A percentile compares a stretch with the other conserved stretches of the same genome.
phyloP scores from a whole-genome alignment of 1,284 basidiomycete genomes.

The Sanguinoderma infundibulare region DNA sequence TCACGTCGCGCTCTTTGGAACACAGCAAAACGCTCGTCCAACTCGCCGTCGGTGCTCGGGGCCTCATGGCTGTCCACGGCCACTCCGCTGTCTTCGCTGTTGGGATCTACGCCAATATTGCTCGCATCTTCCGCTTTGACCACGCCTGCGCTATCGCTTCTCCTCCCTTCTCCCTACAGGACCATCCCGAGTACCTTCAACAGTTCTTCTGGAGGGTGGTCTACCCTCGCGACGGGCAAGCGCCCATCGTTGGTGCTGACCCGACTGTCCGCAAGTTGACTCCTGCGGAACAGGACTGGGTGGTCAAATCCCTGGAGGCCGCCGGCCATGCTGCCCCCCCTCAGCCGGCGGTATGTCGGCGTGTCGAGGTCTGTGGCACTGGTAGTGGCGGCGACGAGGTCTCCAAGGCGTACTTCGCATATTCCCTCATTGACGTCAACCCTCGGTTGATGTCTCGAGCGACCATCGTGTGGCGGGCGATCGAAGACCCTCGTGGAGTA shows the following conservation, averaged over 20 bases:
- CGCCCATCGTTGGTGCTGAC: not conserved
- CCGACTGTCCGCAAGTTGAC: not conserved
- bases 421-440: conserved; percentile 11
- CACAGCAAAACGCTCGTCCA: too few species aligned
- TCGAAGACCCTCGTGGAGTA: conserved; percentile 3
- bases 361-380: not conserved
- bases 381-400: not conserved
- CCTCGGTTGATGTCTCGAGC: conserved; percentile 17
- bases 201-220: conserved; percentile 3
- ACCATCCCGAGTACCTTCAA: not conserved
- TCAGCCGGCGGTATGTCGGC: not conserved
- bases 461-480: conserved; percentile 13
- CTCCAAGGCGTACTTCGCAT: conserved; percentile 3
- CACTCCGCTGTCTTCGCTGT: not conserved
- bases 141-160: conserved; percentile 1
- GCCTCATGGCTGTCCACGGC: not conserved
- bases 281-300: not conserved
- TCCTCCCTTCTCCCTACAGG: not conserved
- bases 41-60: not conserved
- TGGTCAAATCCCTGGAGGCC: not conserved
- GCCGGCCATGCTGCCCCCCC: not conserved
- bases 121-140: conserved; percentile 7
- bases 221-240: not conserved
- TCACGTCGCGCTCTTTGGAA: too few species aligned
- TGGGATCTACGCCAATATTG: not conserved